Evolutionary conservation across 352 stramenopile genomes (phyloP), one percentile per base, ranked within the genome.

Genomic region (Phytophthora tubulina): DNA sequence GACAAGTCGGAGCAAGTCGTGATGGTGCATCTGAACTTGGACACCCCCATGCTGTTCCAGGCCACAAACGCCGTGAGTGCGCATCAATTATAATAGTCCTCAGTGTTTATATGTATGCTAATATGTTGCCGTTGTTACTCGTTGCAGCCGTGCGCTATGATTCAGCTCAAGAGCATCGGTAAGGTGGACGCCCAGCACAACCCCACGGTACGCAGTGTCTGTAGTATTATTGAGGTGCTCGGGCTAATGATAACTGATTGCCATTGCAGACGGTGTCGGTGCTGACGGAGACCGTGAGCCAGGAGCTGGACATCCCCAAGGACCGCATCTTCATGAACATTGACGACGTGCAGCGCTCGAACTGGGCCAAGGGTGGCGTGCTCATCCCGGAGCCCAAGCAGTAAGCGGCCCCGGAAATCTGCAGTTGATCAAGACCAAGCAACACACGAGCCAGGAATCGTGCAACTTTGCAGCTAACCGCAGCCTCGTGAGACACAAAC

Each of bases 291-390:
- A 75, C 50, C 10, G 82, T 86, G 62, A 85, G 73, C 53, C 63
- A 79, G 46, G 76, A 76, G 53, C 58, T 90, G 30, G 69, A 65
- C 45, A 66, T 90, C 11, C 71, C 76, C 7, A 63, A 30, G 27
- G 76, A 75, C 17, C 82, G 82, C 51, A 81, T 88, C 65, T 90
- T 80, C 68, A 85, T 90, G 73, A 88, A 81, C 46, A 69, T 90
- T 7, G 75, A 82, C 69, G 78, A 86, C 63, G 66, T 88, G 48
- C 66, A 63, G 55, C 78, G 73, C 66, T 75, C 67, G 33, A 86
- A 88, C 69, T 89, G 80, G 73, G 80, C 66, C 44, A 82, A 76
- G 60, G 63, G 68, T 41, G 80, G 79, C 38, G 68, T 79, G 30
- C 60, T 84, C 38, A 79, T 80, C 17, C 63, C 73, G 1, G 66